These are phyloP conservation scores for Borealophlyctis nickersoniae DNA, from an alignment of 192 early-diverging fungal genomes.

Conservation along the genomic window DNA sequence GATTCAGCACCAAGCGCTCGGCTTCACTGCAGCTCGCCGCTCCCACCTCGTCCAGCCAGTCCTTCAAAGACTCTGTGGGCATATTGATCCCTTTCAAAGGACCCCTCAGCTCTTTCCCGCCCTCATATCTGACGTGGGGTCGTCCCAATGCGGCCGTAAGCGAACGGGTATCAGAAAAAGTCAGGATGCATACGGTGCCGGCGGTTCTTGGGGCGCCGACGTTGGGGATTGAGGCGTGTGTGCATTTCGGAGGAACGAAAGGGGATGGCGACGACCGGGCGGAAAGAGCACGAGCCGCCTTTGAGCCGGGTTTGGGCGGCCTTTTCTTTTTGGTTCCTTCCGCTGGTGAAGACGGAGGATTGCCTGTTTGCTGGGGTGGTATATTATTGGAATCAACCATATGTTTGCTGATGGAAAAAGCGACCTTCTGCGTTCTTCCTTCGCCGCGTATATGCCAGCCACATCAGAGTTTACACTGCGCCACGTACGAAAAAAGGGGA, in stretches of 20 bases:
- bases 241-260: constrained; percentile 5
- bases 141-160: constrained; percentile 34
- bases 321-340: constrained; percentile 19
- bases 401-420: too few species aligned
- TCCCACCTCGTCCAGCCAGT: constrained; percentile 12
- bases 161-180: constrained; percentile 19
- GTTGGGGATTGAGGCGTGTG: background rate
- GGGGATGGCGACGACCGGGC: background rate
- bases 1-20: background rate
- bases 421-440: too few species aligned
- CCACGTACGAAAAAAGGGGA: too few species aligned
- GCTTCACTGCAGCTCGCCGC: background rate
- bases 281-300: constrained; percentile 17
- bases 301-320: constrained; percentile 39
- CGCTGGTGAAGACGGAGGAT: too few species aligned
- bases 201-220: background rate
- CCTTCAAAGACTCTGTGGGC: constrained; percentile 12
- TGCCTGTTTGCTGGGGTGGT: too few species aligned
- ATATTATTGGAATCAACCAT: too few species aligned
- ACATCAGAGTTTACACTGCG: too few species aligned
- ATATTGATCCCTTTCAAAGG: constrained; percentile 54
- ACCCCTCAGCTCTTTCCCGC: constrained; percentile 38
- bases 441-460: too few species aligned
- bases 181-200: constrained; percentile 20
- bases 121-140: constrained; percentile 48